phyloP scores from a whole-genome alignment of 2,329 filamentous ascomycete species.

The Colletotrichum karsti region DNA sequence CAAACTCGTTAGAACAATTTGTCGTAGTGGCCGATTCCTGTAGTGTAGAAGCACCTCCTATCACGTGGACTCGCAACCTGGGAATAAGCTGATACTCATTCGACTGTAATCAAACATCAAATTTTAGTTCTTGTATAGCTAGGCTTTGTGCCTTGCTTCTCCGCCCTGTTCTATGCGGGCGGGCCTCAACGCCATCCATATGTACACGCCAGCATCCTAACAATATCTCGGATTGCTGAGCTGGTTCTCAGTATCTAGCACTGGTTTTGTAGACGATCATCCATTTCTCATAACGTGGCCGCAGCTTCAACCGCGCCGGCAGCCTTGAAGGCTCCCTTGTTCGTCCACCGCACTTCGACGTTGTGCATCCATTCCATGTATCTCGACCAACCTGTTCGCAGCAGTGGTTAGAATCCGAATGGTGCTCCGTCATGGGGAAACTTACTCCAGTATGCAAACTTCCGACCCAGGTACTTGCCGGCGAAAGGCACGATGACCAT shows the following conservation, averaged over 20 bases:
- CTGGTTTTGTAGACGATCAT: no score
- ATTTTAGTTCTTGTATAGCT: not conserved
- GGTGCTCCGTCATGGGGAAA: not conserved
- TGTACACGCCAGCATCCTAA: conserved; percentile 6
- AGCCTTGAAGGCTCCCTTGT: conserved; percentile 69
- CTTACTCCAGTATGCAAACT: conserved; percentile 96
- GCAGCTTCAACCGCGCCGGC: conserved; percentile 70
- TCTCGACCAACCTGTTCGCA: conserved; percentile 80
- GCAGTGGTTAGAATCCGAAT: not conserved
- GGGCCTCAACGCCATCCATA: conserved; percentile 18
- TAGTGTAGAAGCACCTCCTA: no score
- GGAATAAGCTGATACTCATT: no score
- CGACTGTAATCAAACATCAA: not conserved
- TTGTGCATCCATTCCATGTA: conserved; percentile 95
- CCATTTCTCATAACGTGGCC: conserved; percentile 54
- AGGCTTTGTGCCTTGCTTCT: not conserved
- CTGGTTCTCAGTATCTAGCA: not conserved
- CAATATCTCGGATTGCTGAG: not conserved
- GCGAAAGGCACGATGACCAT: conserved; percentile 95
- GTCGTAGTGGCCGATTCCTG: no score
- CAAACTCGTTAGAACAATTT: no score
- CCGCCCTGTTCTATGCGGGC: conserved; percentile 4
- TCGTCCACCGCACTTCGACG: conserved; percentile 75
- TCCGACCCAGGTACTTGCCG: conserved; percentile 94
- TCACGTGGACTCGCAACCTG: no score